Evolutionary conservation across 2,329 filamentous ascomycete species (phyloP).

Genomic region (Coniella lustricola): DNA sequence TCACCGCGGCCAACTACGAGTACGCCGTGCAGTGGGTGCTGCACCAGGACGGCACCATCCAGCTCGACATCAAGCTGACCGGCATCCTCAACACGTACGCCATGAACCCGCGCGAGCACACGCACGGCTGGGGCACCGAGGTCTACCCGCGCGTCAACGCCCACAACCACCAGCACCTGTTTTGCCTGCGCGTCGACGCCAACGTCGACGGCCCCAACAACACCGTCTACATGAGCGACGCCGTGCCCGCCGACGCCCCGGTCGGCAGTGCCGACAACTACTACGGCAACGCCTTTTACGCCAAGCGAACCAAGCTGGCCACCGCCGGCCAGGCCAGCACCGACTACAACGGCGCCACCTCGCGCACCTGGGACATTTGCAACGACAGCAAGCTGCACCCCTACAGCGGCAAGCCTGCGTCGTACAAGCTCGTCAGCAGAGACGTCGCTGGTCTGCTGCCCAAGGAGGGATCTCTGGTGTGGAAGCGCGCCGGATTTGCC

Average conservation of each 20-base stretch:
- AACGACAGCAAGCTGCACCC: constrained; percentile 81
- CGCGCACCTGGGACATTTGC: constrained; percentile 82
- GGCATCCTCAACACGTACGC: constrained; percentile 89
- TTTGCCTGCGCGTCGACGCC: constrained; percentile 81
- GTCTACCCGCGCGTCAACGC: constrained; percentile 88
- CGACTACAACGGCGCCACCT: constrained; percentile 74
- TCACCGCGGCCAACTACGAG: constrained; percentile 94
- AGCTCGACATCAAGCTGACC: constrained; percentile 85
- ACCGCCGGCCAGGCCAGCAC: constrained; percentile 63
- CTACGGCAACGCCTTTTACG: constrained; percentile 87
- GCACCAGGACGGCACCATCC: constrained; percentile 85
- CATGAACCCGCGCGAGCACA: constrained; percentile 73
- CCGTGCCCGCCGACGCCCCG: constrained; percentile 60
- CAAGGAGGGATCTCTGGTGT: constrained; percentile 74
- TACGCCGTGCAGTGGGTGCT: constrained; percentile 79
- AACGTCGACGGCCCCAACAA: constrained; percentile 83
- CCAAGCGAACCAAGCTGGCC: constrained; percentile 71
- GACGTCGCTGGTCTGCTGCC: constrained; percentile 75
- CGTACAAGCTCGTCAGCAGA: constrained; percentile 83
- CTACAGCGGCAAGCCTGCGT: constrained; percentile 75
- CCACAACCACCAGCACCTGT: constrained; percentile 93
- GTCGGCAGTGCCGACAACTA: constrained; percentile 77
- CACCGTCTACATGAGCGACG: constrained; percentile 78
- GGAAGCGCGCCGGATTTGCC: constrained; percentile 85
- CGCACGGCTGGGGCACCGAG: constrained; percentile 81